These are phyloP conservation scores for Chaetomidium leptoderma DNA, from an alignment of 495 filamentous ascomycete genomes.

Conservation along the genomic window DNA sequence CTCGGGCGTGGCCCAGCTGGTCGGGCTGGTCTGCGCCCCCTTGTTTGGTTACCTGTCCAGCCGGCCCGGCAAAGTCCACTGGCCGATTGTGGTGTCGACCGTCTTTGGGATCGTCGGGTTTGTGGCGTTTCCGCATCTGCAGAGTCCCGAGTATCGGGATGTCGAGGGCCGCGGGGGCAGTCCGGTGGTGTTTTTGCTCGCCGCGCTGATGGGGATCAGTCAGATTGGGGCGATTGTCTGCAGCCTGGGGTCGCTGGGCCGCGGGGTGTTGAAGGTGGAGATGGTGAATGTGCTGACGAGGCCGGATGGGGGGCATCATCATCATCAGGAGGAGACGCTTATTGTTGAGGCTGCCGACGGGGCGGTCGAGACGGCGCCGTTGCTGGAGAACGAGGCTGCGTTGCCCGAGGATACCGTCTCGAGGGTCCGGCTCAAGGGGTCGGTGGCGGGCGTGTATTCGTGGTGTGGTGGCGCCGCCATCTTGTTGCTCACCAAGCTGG, in stretches of 20 bases:
- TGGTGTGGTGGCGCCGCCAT: conserved; percentile 90
- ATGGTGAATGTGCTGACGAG: conserved; percentile 24
- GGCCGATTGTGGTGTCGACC: conserved; percentile 68
- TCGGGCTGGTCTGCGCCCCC: conserved; percentile 80
- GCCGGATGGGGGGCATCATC: conserved; percentile 19
- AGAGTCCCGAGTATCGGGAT: conserved; percentile 64
- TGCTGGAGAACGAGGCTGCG: conserved; percentile 25
- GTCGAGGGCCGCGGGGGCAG: conserved; percentile 55
- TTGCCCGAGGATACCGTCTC: conserved; percentile 32
- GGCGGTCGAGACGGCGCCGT: conserved; percentile 28
- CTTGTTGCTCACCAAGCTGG: conserved; percentile 82
- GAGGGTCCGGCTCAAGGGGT: conserved; percentile 70
- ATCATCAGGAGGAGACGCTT: conserved; percentile 31
- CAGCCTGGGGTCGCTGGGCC: conserved; percentile 76
- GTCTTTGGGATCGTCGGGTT: conserved; percentile 73
- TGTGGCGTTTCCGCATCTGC: conserved; percentile 60
- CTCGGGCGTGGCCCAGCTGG: conserved; percentile 80
- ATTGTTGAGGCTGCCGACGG: conserved; percentile 26
- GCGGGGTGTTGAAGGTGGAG: conserved; percentile 64
- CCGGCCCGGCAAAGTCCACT: conserved; percentile 55
- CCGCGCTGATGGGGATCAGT: conserved; percentile 74
- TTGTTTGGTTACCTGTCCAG: conserved; percentile 77
- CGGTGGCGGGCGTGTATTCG: conserved; percentile 89
- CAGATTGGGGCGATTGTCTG: conserved; percentile 97
- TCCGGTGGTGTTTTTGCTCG: conserved; percentile 66